phyloP scores from a whole-genome alignment of 352 stramenopile genomes.

The Phytophthora podocarpi region DNA sequence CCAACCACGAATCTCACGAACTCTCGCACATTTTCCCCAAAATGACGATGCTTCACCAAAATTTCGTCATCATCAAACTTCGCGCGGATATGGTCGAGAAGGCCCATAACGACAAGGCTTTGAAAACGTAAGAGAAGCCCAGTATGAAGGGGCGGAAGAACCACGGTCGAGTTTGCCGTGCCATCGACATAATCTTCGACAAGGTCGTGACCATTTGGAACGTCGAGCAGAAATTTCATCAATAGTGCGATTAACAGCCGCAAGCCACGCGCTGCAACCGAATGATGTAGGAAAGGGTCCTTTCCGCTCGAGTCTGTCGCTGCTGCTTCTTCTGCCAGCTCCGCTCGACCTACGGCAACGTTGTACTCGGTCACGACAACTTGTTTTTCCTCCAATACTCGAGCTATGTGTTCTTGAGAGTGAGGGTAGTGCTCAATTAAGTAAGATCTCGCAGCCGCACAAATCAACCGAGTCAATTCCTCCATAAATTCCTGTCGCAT shows the following conservation, averaged over 20 bases:
- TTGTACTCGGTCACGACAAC: slow-evolving; percentile 42
- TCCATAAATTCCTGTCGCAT: slow-evolving; percentile 63
- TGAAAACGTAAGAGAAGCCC: slow-evolving; percentile 61
- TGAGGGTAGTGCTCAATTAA: slow-evolving; percentile 48
- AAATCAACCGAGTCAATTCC: slow-evolving; percentile 56
- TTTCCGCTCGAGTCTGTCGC: slow-evolving; percentile 34
- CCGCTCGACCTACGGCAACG: slow-evolving; percentile 37
- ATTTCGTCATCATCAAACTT: slow-evolving; percentile 51
- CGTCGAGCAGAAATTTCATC: slow-evolving; percentile 55
- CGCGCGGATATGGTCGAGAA: slow-evolving; percentile 58
- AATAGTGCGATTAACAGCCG: slow-evolving; percentile 57
- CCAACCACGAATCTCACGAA: slow-evolving; percentile 59
- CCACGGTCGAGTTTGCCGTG: slow-evolving; percentile 30
- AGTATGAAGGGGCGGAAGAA: slow-evolving; percentile 50
- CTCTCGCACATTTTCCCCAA: slow-evolving; percentile 59
- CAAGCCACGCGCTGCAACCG: slow-evolving; percentile 41
- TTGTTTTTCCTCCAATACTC: slow-evolving; percentile 53
- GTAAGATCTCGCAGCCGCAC: slow-evolving; percentile 45
- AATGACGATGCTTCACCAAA: slow-evolving; percentile 55
- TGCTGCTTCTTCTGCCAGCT: slow-evolving; percentile 52
- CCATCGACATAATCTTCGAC: slow-evolving; percentile 59
- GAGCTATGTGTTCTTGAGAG: slow-evolving; percentile 37
- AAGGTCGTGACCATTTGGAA: slow-evolving; percentile 51
- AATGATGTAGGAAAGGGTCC: slow-evolving; percentile 69
- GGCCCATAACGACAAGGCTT: slow-evolving; percentile 50